Evolutionary conservation across 2,329 filamentous ascomycete species (phyloP), one percentile per base, ranked within the genome.

Genomic region (Arthrobotrys musiformis): DNA sequence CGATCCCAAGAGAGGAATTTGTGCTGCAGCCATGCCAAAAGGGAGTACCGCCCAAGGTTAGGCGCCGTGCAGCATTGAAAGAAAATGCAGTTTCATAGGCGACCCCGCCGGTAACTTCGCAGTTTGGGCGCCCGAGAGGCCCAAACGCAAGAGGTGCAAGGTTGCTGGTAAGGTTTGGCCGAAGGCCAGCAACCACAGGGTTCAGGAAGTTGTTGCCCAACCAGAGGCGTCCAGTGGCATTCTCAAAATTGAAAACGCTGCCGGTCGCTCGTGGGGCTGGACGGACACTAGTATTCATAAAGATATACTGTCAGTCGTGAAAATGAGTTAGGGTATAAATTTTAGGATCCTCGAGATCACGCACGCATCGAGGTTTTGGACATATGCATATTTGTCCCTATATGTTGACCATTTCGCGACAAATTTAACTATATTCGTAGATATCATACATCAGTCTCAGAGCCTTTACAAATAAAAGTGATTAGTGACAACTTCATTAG

Each of bases 321-420:
- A 15, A 13, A 24, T 13, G 30, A 30, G 35, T 4, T 40, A 44
- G 35, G 7, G n/a, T 42, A 17, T 5, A 19, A 24, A 13, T 24
- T 24, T 15, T n/a, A n/a, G n/a, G n/a, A n/a, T n/a, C n/a, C n/a
- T 4, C 0, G 13, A 26, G 9, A 2, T 24, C n/a, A 54, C 73
- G 35, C 50, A 77, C 73, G 22, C 60, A 26, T 77, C 73, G 22
- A 48, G 30, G 33, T 54, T 44, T 7, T 66, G 28, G 26, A 77
- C 58, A 9, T 52, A 77, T 22, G 73, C 73, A 33, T 77, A 77
- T 70, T 61, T 52, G 19, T 67, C 61, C 30, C 61, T 44, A 56
- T 77, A 77, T 1, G 73, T 77, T 30, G 66, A 42, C 66, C 73
- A 70, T 66, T 15, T 42, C 17, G 73, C 73, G 11, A 70, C 24